Evolutionary conservation across 2,329 filamentous ascomycete species (phyloP).

Genomic region (Ceratocystis huliohia): DNA sequence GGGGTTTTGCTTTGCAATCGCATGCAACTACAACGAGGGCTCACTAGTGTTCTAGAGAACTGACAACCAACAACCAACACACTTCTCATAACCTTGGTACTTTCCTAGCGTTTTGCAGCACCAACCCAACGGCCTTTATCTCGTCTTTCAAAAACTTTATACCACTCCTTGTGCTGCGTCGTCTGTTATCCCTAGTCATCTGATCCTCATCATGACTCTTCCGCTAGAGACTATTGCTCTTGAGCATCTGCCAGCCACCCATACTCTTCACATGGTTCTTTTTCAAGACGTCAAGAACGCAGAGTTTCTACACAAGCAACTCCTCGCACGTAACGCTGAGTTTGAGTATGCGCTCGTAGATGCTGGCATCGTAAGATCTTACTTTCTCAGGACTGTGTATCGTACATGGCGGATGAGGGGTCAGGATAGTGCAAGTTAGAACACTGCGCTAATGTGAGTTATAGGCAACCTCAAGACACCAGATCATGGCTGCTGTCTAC

Average conservation of each 20-base stretch:
- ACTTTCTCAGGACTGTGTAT: not conserved
- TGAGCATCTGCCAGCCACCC: conserved; percentile 57
- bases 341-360: conserved; percentile 95
- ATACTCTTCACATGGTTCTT: conserved; percentile 59
- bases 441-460: conserved; percentile 36
- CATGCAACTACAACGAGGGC: no score
- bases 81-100: no score
- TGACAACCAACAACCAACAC: no score
- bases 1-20: no score
- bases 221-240: conserved; percentile 53
- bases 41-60: no score
- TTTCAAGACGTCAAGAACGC: conserved; percentile 70
- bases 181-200: not conserved
- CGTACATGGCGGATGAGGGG: not conserved
- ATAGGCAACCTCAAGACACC: conserved; percentile 47
- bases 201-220: not conserved
- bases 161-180: no score
- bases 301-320: conserved; percentile 63
- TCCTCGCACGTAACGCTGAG: conserved; percentile 68
- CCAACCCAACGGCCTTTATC: not conserved
- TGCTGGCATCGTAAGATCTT: conserved; percentile 53
- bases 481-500: conserved; percentile 64
- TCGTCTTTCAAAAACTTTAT: not conserved
- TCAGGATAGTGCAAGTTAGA: not conserved
- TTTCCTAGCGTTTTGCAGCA: no score